phyloP scores from a whole-genome alignment of 2,329 filamentous ascomycete species.

The Talaromyces albobiverticillius region DNA sequence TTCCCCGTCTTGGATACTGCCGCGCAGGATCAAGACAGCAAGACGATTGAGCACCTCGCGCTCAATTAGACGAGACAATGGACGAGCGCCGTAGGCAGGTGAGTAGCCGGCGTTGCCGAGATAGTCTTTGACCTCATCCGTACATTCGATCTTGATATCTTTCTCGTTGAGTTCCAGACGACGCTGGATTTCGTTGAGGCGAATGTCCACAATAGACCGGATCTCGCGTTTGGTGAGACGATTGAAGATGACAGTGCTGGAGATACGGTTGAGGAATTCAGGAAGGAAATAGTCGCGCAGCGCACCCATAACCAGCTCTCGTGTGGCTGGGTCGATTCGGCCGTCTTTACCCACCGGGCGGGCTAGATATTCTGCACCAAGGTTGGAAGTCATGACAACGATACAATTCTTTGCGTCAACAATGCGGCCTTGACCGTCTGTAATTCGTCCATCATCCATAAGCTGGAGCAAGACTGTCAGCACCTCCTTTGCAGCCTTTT shows the following conservation, averaged over 20 bases:
- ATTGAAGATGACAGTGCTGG: conserved; percentile 96
- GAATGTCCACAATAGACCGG: conserved; percentile 90
- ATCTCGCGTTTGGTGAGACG: conserved; percentile 87
- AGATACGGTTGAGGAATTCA: conserved; percentile 98
- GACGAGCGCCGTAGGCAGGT: conserved; percentile 89
- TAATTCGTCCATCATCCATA: conserved; percentile 98
- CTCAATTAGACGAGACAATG: conserved; percentile 85
- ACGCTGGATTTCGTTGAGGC: conserved; percentile 84
- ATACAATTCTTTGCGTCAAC: conserved; percentile 98
- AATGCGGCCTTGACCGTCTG: conserved; percentile 91
- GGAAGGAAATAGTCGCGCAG: conserved; percentile 95
- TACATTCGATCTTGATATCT: conserved; percentile 80
- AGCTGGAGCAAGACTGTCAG: conserved; percentile 96
- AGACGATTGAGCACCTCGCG: conserved; percentile 94
- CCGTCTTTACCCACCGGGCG: conserved; percentile 76
- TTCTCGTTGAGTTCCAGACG: conserved; percentile 80
- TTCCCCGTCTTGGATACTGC: conserved; percentile 82
- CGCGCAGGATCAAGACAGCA: conserved; percentile 85
- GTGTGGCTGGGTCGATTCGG: conserved; percentile 78
- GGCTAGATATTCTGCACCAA: conserved; percentile 90
- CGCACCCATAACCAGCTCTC: conserved; percentile 84
- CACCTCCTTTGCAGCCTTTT: conserved; percentile 97
- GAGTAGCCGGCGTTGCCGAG: conserved; percentile 89
- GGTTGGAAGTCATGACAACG: conserved; percentile 97
- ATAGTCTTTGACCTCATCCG: conserved; percentile 86